Evolutionary conservation across 2,329 filamentous ascomycete genomes (phyloP).

Genomic region (Aspergillus ruber): DNA sequence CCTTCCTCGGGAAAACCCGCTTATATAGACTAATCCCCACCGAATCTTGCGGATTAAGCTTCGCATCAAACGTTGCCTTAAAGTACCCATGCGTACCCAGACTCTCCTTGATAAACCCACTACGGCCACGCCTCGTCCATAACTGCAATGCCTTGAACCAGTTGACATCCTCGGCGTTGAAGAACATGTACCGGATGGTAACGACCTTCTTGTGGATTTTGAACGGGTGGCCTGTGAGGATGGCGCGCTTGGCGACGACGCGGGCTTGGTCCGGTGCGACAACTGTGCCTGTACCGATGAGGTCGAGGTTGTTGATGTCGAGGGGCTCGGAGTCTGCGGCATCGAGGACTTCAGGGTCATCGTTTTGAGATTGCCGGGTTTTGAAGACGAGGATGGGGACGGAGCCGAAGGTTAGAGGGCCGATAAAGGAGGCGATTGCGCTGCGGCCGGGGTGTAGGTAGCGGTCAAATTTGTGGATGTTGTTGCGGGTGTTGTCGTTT

Average conservation of each 20-base stretch:
- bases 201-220: slow-evolving; percentile 98
- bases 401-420: slow-evolving; percentile 85
- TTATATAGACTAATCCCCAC: slow-evolving; percentile 88
- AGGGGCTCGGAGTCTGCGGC: slow-evolving; percentile 41
- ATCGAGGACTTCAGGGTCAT: slow-evolving; percentile 37
- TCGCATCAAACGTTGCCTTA: slow-evolving; percentile 95
- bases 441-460: slow-evolving; percentile 87
- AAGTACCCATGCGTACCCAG: slow-evolving; percentile 99
- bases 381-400: slow-evolving; percentile 88
- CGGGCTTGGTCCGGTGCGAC: slow-evolving; percentile 67
- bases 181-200: slow-evolving; percentile 99
- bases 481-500: slow-evolving; percentile 83
- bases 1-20: slow-evolving; percentile 70
- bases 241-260: slow-evolving; percentile 86
- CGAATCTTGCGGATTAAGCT: slow-evolving; percentile 91
- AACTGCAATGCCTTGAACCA: slow-evolving; percentile 97
- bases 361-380: slow-evolving; percentile 23
- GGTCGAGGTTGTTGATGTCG: slow-evolving; percentile 49
- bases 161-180: slow-evolving; percentile 86
- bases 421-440: slow-evolving; percentile 82
- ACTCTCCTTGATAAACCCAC: slow-evolving; percentile 87
- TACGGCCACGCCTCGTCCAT: slow-evolving; percentile 85
- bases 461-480: slow-evolving; percentile 94
- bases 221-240: slow-evolving; percentile 92
- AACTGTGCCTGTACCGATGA: slow-evolving; percentile 82